Base-by-base conservation (phyloP, 2,329 filamentous ascomycete genomes). In the Knoxdaviesia proteae region DNA sequence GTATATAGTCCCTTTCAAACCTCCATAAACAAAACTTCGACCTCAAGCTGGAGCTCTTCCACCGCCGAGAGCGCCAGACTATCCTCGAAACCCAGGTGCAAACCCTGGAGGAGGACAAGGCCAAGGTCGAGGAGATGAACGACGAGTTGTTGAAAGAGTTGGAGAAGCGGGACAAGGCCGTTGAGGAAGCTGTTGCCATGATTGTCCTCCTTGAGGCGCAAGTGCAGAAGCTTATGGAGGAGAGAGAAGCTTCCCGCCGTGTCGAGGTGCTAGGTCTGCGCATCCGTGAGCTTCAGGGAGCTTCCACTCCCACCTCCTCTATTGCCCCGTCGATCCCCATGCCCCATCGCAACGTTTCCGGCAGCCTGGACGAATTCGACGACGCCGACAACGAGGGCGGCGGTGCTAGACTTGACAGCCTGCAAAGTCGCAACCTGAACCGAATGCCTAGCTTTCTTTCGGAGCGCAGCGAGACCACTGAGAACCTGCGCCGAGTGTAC, bases 21-120 rank as follows among this genome's bases (percentile, higher is more conserved):
- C 58, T 84, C 29, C 74, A 78, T 55, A 84, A 84, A 53, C 73
- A 82, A 57, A 84, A 84, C 51, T 84, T 84, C 49, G 78, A 82
- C 49, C 64, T 84, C 37, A 84, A 84, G 55, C 62, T 84, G 33
- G 78, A 84, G 53, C 57, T 84, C 1, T 81, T 70, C 49, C 77
- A 84, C 52, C 68, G 77, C 6, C 67, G 79, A 32, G 71, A 84
- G 56, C 67, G 69, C 42, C 75, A 80, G 51, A 65, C 64, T 6
- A 61, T 60, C 29, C 51, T 83, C 34, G 76, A 82, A 51, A 63
- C 68, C 34, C 63, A 65, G 36, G 50, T 77, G n/a, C 67, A 74
- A 35, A 55, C 55, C 5, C 58, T 81, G 11, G 69, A 74, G 47
- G 55, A 57, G 6, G 65, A 74, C 42, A 67, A 69, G 47, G 57